A percentile compares a stretch with the other conserved stretches of the same genome.
Evolutionary conservation across 257 asterid genomes (phyloP).

Genomic region (Solanum peruvianum): DNA sequence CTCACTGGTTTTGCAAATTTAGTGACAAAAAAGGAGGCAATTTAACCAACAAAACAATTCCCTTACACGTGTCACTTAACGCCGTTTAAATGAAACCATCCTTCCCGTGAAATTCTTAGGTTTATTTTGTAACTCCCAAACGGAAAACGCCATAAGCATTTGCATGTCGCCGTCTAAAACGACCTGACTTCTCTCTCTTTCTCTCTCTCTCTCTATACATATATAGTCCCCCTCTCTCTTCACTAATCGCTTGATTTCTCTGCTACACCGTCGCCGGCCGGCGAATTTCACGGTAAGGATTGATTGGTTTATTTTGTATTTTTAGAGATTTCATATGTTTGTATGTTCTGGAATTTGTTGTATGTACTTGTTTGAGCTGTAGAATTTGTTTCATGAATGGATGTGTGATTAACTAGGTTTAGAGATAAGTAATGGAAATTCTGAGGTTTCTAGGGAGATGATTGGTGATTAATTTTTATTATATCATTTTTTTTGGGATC

Average conservation of each 20-base stretch:
- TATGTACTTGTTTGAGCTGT: background rate
- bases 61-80: conserved; percentile 11
- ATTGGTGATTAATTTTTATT: conserved; percentile 3
- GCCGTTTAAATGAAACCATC: conserved; percentile 16
- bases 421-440: background rate
- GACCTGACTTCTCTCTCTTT: background rate
- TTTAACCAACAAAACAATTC: background rate
- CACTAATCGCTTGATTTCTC: conserved; percentile 2
- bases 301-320: background rate
- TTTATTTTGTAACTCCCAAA: background rate
- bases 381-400: background rate
- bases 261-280: background rate
- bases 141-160: conserved; percentile 23
- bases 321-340: background rate
- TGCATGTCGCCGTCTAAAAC: conserved; percentile 11
- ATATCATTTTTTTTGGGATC: conserved; percentile 36
- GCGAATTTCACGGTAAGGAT: background rate
- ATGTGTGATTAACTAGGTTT: background rate
- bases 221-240: conserved; percentile 10
- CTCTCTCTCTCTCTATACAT: background rate
- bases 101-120: background rate
- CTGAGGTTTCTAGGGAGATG: conserved; percentile 8
- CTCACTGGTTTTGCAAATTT: background rate
- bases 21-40: background rate
- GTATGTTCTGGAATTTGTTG: background rate